Evolutionary conservation across 2,329 filamentous ascomycete species (phyloP).

Genomic region (Drechslerella stenobrocha): DNA sequence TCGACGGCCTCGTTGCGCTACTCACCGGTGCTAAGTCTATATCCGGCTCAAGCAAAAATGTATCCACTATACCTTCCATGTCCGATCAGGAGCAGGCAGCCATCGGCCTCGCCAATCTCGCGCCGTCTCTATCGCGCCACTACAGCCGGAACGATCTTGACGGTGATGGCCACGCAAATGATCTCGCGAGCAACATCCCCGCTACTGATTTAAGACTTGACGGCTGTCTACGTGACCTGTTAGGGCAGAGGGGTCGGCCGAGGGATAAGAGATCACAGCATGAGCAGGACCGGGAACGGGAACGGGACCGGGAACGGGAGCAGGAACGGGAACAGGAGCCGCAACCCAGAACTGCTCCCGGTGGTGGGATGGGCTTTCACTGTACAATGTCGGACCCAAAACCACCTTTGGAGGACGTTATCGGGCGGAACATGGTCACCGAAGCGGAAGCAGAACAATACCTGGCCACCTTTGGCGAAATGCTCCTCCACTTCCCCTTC

Average conservation of each 20-base stretch:
- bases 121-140: conserved; percentile 33
- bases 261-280: conserved; percentile 12
- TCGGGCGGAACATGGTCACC: conserved; percentile 51
- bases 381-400: conserved; percentile 1
- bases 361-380: too few species aligned
- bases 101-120: conserved; percentile 51
- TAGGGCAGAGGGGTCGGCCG: conserved; percentile 7
- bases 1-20: conserved; percentile 51
- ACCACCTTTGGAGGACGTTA: conserved; percentile 26
- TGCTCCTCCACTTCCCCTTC: conserved; percentile 59
- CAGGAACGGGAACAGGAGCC: conserved; percentile 9
- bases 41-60: conserved; percentile 36
- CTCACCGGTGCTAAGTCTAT: conserved; percentile 27
- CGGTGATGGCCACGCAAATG: conserved; percentile 61
- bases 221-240: conserved; percentile 14
- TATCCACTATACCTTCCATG: conserved; percentile 46
- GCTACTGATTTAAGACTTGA: conserved; percentile 27
- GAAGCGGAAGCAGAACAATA: conserved; percentile 58
- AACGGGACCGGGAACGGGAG: too few species aligned
- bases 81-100: conserved; percentile 53
- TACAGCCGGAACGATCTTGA: conserved; percentile 51
- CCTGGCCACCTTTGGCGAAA: conserved; percentile 57
- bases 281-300: background rate
- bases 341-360: conserved; percentile 19
- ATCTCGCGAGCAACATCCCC: conserved; percentile 56